A percentile compares a stretch with the other conserved stretches of the same genome.
phyloP scores from a whole-genome alignment of 208 protist species.

The Naegleria fowleri region DNA sequence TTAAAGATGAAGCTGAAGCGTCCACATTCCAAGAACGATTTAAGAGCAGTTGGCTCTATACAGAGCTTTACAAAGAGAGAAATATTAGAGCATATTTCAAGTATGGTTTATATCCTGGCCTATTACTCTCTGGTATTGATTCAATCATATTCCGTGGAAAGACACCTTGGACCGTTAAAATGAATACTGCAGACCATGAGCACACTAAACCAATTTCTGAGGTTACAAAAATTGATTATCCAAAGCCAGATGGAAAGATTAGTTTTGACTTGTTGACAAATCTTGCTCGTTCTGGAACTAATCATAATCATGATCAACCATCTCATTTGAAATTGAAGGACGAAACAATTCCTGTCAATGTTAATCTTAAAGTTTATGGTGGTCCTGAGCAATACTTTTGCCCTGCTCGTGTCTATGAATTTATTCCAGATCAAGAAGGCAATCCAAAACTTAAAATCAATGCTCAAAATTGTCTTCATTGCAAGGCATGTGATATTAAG shows the following conservation, averaged over 20 bases:
- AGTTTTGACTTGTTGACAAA: conserved; percentile 94
- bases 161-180: conserved; percentile 78
- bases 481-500: conserved; percentile 98
- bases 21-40: conserved; percentile 70
- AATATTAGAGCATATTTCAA: conserved; percentile 87
- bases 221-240: conserved; percentile 82
- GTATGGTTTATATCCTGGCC: conserved; percentile 65
- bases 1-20: conserved; percentile 53
- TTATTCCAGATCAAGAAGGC: conserved; percentile 52
- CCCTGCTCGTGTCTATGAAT: conserved; percentile 93
- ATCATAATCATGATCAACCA: conserved; percentile 92
- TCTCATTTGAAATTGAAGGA: conserved; percentile 75
- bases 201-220: conserved; percentile 63
- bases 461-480: conserved; percentile 97
- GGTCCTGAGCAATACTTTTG: conserved; percentile 88
- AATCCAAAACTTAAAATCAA: conserved; percentile 84
- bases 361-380: conserved; percentile 76
- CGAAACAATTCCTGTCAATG: conserved; percentile 55
- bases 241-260: conserved; percentile 87
- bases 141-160: conserved; percentile 65
- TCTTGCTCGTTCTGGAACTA: conserved; percentile 83
- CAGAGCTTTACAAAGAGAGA: conserved; percentile 80
- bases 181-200: conserved; percentile 64
- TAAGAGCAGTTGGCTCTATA: conserved; percentile 80
- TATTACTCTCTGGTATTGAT: conserved; percentile 71